phyloP scores from a whole-genome alignment of 495 filamentous ascomycete species.

The Penicillium daleae region DNA sequence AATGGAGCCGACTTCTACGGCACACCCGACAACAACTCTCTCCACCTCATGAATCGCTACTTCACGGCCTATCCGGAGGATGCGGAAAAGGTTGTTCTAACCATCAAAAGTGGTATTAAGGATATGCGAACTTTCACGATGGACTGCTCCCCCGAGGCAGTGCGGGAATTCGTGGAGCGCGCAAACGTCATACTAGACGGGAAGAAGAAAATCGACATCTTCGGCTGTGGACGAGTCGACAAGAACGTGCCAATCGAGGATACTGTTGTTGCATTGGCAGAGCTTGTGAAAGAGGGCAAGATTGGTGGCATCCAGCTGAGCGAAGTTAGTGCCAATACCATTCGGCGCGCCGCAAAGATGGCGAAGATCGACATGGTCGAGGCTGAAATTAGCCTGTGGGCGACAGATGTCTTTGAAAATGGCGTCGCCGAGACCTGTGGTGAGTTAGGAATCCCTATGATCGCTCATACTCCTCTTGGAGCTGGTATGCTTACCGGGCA shows the following conservation, averaged over 20 bases:
- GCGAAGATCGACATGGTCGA: neutral
- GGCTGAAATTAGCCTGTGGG: neutral
- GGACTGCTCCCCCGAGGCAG: neutral
- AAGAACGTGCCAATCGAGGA: neutral
- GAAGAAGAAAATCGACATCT: slow-evolving; percentile 30
- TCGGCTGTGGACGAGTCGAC: neutral
- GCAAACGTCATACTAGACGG: neutral
- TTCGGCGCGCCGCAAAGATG: neutral
- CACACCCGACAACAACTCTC: slow-evolving; percentile 45
- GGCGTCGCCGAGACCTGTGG: neutral
- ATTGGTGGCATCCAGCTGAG: neutral
- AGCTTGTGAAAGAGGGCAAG: neutral
- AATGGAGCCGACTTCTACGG: slow-evolving; percentile 42
- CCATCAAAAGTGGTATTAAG: neutral
- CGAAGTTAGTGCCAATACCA: neutral
- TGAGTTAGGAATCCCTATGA: neutral
- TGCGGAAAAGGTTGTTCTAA: neutral
- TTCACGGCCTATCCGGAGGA: neutral
- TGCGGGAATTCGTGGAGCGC: neutral
- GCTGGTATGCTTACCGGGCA: neutral
- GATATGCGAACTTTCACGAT: neutral
- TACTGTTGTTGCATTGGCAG: neutral
- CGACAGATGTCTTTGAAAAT: neutral
- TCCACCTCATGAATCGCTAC: slow-evolving; percentile 46
- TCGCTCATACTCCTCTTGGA: neutral